Conservation (phyloP, 192 early-diverging fungal species). For the Backusella westeae region DNA sequence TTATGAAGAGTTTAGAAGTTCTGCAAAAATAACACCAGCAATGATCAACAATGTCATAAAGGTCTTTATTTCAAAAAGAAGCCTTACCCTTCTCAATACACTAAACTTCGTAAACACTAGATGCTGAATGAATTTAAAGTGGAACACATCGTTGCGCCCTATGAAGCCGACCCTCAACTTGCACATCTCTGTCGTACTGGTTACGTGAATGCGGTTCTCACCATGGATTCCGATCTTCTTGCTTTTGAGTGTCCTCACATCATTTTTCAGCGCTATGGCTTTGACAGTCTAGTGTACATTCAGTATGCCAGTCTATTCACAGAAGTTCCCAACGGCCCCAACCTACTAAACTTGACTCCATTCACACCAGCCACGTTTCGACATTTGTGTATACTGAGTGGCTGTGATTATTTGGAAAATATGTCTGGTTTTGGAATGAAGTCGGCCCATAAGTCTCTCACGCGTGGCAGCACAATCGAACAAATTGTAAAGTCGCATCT, state of each 20-base stretch:
- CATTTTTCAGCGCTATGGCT: constrained; percentile 80
- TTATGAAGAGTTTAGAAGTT: not conserved
- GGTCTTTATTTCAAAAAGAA: constrained; percentile 4
- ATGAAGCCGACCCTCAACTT: constrained; percentile 97
- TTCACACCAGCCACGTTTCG: constrained; percentile 67
- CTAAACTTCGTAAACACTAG: constrained; percentile 31
- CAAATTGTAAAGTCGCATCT: constrained; percentile 32
- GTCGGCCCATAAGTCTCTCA: constrained; percentile 62
- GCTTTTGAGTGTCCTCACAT: constrained; percentile 89
- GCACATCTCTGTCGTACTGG: constrained; percentile 72
- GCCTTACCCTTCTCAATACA: not conserved
- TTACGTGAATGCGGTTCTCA: constrained; percentile 76
- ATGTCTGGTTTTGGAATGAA: constrained; percentile 86
- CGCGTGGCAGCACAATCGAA: constrained; percentile 42
- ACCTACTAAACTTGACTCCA: constrained; percentile 36
- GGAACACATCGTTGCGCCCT: constrained; percentile 87
- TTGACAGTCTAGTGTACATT: constrained; percentile 69
- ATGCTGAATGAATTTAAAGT: constrained; percentile 62
- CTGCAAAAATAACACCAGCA: not conserved
- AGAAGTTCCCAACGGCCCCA: constrained; percentile 25
- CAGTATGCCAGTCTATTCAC: constrained; percentile 49
- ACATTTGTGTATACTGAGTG: constrained; percentile 93
- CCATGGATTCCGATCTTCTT: constrained; percentile 95
- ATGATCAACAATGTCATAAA: constrained; percentile 13
- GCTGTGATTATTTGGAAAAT: constrained; percentile 94